phyloP scores from a whole-genome alignment of 495 filamentous ascomycete genomes.

The Massariosphaeria phaeospora region DNA sequence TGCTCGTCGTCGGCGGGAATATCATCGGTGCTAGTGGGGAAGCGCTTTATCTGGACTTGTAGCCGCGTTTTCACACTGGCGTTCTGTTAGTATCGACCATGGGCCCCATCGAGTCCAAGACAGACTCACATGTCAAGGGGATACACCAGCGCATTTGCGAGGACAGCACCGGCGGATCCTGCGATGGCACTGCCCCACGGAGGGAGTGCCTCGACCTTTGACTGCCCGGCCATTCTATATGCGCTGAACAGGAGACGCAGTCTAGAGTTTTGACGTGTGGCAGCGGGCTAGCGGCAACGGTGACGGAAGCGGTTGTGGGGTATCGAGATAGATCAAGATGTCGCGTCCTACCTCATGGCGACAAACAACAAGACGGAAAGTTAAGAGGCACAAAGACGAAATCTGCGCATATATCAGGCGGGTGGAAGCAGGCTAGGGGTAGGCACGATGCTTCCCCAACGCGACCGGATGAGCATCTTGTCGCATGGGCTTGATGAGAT shows the following conservation, averaged over 20 bases:
- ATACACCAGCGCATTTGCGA: conserved; percentile 95
- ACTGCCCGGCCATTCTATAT: conserved; percentile 66
- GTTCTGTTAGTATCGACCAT: conserved; percentile 1
- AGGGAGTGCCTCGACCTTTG: conserved; percentile 71
- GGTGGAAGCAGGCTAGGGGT: conserved; percentile 4
- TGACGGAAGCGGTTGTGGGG: conserved; percentile 26
- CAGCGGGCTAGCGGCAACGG: conserved; percentile 9
- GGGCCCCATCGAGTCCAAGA: not conserved
- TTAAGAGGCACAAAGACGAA: not conserved
- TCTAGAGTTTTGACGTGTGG: not conserved
- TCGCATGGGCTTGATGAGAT: conserved; percentile 27
- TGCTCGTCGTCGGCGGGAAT: conserved; percentile 50
- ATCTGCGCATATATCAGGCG: not conserved
- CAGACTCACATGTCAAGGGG: conserved; percentile 84
- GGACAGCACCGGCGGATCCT: conserved; percentile 85
- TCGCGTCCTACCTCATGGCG: conserved; percentile 22
- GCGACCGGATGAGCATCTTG: conserved; percentile 8
- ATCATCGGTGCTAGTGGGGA: conserved; percentile 41
- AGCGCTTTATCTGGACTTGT: conserved; percentile 86
- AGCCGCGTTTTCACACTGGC: conserved; percentile 89
- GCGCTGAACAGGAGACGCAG: not conserved
- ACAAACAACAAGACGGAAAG: not conserved
- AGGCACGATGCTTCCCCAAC: conserved; percentile 4
- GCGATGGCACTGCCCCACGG: conserved; percentile 93
- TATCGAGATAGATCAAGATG: conserved; percentile 16